A percentile compares a stretch with the other conserved stretches of the same genome.
phyloP scores from a whole-genome alignment of 768 basidiomycete genomes.

The Cystofilobasidium capitatum region DNA sequence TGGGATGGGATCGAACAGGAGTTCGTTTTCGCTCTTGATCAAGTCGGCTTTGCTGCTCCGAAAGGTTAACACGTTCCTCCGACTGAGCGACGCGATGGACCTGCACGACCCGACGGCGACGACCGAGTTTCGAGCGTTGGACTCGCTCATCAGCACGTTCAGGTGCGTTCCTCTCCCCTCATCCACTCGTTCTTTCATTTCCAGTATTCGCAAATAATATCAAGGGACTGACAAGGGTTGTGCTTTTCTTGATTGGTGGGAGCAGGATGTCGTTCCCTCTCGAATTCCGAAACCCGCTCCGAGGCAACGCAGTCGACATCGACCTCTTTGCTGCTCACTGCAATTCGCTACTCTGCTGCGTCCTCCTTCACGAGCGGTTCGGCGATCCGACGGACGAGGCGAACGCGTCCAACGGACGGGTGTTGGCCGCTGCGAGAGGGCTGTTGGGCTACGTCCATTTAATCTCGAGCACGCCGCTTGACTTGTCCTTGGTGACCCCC shows the following conservation, averaged over 20 bases:
- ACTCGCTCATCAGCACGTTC: not conserved
- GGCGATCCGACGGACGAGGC: not conserved
- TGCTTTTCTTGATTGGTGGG: no score
- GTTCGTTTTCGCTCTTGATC: not conserved
- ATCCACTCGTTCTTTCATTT: not conserved
- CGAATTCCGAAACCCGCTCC: not conserved
- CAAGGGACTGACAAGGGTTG: no score
- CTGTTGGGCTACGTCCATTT: not conserved
- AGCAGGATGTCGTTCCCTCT: not conserved
- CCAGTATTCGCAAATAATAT: no score
- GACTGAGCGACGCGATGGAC: not conserved
- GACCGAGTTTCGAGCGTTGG: not conserved
- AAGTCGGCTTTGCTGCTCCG: slow-evolving; percentile 1
- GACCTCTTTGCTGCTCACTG: not conserved
- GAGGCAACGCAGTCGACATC: not conserved
- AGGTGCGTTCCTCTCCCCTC: not conserved
- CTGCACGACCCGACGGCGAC: not conserved
- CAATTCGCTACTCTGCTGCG: not conserved
- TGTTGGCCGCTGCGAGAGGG: not conserved
- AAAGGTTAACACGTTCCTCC: not conserved
- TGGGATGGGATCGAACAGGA: no score
- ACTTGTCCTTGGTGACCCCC: not conserved
- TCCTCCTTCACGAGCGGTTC: not conserved
- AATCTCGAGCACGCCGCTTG: not conserved
- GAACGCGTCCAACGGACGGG: not conserved